Base-by-base conservation (phyloP, 164 flowering plant genomes). In the Kalanchoe fedtschenkoi region DNA sequence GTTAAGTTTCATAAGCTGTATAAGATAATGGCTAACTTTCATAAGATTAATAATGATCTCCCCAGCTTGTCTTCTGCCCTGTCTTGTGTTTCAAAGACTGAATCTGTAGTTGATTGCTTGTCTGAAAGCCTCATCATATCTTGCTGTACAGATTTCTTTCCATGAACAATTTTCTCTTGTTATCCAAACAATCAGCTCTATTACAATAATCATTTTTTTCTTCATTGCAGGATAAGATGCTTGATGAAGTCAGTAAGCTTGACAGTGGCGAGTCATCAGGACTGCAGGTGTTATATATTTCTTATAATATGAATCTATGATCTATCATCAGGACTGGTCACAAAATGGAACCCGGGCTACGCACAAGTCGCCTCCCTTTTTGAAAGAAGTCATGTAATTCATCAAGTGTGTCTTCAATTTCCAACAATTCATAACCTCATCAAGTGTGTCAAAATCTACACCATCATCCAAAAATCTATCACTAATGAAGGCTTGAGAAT, bases 21-120 rank as follows among this genome's bases (percentile, higher is more conserved):
- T 69, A 93, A 87, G 79, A 84, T 89, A 34, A 78, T 86, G 37
- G 51, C 87, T 32, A 78, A 90, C 60, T 80, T 86, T 63, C 95
- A 67, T 37, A 71, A 74, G 53, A 77, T 66, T 24, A 75, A 76
- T 55, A 64, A 81, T 46, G 85, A 79, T 69, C 78, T 76, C 57
- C 83, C 92, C 67, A 87, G 98, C 76, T 85, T 96, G 33, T 91
- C 97, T 21, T 83, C 86, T 61, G 80, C 78, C 58, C 83, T 77
- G 60, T 80, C 77, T 65, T 64, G 64, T 67, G 61, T 70, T 68
- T 68, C 81, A 64, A 61, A 68, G 44, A 44, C 80, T 64, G 78
- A 82, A 70, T 72, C 79, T 39, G 77, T 83, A n/a, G 76, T 64
- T 24, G 83, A 81, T 54, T 74, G 79, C 51, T 77, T 81, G 54